These are phyloP conservation scores for Primulina huaijiensis DNA, from an alignment of 257 asterid species.

Conservation along the genomic window DNA sequence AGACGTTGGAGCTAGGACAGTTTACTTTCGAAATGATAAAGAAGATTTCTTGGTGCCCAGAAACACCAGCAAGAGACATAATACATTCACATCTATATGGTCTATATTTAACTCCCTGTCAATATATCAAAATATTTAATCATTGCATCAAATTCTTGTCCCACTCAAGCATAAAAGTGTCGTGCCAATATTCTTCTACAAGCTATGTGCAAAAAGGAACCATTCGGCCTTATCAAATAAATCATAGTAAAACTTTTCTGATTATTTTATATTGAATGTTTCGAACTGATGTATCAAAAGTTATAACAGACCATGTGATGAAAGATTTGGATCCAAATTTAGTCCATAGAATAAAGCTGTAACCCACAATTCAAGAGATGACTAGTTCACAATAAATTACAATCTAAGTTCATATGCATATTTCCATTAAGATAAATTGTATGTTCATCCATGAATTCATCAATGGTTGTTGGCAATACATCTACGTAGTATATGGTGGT, in stretches of 20 bases:
- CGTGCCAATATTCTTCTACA: not conserved
- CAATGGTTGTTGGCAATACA: conserved; percentile 14
- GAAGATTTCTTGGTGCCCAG: not conserved
- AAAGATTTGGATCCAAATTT: too few relatives aligned
- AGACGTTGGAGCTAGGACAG: not conserved
- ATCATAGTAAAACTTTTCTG: not conserved
- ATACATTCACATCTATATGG: not conserved
- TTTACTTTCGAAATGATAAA: not conserved
- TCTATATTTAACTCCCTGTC: too few relatives aligned
- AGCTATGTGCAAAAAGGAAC: not conserved
- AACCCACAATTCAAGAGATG: not conserved
- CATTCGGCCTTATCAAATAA: not conserved
- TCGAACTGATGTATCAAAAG: too few relatives aligned
- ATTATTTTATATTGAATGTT: too few relatives aligned
- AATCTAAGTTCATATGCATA: not conserved
- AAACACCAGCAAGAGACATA: too few relatives aligned
- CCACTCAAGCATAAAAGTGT: not conserved
- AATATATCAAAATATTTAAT: not conserved
- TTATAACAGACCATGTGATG: too few relatives aligned
- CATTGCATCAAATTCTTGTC: not conserved
- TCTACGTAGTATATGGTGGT: conserved; percentile 18
- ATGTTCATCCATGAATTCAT: conserved; percentile 20
- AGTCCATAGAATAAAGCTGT: not conserved
- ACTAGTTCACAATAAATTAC: not conserved
- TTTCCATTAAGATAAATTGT: not conserved